Evolutionary conservation across 2,329 filamentous ascomycete genomes (phyloP), one percentile per base, ranked within the genome.

Genomic region (Capronia epimyces): DNA sequence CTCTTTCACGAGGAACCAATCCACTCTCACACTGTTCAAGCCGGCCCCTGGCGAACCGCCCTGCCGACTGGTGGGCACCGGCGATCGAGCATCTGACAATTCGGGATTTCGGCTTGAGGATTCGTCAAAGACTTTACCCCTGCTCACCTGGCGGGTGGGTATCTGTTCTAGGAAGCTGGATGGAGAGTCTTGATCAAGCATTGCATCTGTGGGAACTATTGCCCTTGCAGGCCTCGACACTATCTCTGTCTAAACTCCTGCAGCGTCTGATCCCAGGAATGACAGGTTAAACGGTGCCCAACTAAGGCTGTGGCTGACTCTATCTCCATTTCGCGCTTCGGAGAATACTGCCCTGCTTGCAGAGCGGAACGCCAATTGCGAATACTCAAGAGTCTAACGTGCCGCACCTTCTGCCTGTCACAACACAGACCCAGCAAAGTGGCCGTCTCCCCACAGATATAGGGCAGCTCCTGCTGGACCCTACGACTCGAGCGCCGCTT

Each of bases 61-160:
- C 45, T 46, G 43, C 52, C 52, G 55, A 46, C 49, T 46, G 49
- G 49, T 43, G 52, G 52, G 50, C 37, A 43, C 46, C 52, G 52
- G 49, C 55, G 55, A 57, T 57, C 55, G 55, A 20, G 49, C 55
- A 52, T 57, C 55, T 54, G 55, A 52, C 51, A 20, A 20, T 36
- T 43, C 32, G 34, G 25, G 24, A 39, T 31, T 52, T 48, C 44
- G 52, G 48, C 37, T 31, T 15, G 49, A 43, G 44, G 27, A 51
- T 43, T 46, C 29, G 34, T 43, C 21, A 4, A 6, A 12, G 31
- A 6, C 13, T 10, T 16, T 40, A 50, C 39, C 53, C 53, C 39
- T 55, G 53, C 43, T 52, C 53, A 50, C 53, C 46, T 52, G 49
- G 42, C 15, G 40, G 31, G 25, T 39, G 15, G 31, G n/a, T 29